These are phyloP conservation scores for Corynascus novoguineensis DNA, from an alignment of 495 filamentous ascomycete species.

Conservation along the genomic window DNA sequence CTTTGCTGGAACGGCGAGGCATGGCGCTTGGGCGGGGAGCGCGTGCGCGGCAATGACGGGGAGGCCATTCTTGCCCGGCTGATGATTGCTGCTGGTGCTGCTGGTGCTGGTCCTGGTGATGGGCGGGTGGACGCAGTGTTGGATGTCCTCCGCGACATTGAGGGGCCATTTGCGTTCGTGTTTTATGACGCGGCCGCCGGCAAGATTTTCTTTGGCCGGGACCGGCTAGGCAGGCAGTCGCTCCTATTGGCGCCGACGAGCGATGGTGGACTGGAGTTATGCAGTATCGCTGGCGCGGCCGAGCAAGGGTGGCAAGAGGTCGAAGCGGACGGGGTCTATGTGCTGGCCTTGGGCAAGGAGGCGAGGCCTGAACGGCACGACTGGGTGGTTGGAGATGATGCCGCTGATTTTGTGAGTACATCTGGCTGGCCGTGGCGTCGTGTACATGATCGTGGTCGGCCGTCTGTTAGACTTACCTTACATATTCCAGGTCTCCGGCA, in stretches of 20 bases:
- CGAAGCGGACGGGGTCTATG: constrained; percentile 72
- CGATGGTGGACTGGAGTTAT: constrained; percentile 54
- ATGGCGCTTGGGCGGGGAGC: constrained; percentile 61
- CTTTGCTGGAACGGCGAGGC: constrained; percentile 99
- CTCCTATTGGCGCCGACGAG: constrained; percentile 53
- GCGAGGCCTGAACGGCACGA: constrained; percentile 9
- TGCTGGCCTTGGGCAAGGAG: constrained; percentile 44
- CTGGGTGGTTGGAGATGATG: constrained; percentile 20
- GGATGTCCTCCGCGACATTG: constrained; percentile 55
- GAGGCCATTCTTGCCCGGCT: constrained; percentile 63
- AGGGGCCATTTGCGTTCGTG: constrained; percentile 88
- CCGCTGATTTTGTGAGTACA: constrained; percentile 39
- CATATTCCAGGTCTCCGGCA: constrained; percentile 48
- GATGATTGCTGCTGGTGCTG: constrained; percentile 25
- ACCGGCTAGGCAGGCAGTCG: constrained; percentile 81
- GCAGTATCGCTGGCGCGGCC: constrained; percentile 62
- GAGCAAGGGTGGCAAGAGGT: constrained; percentile 67
- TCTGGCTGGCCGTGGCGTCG: neutral
- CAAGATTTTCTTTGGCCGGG: constrained; percentile 71
- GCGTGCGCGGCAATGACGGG: constrained; percentile 69
- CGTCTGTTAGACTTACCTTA: constrained; percentile 36
- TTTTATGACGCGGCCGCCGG: constrained; percentile 63
- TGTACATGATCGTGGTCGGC: constrained; percentile 6
- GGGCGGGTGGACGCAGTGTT: constrained; percentile 38
- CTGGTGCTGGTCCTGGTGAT: constrained; percentile 17